Conservation (phyloP, 2,329 filamentous ascomycete genomes). For the Xylariaceae sp. region DNA sequence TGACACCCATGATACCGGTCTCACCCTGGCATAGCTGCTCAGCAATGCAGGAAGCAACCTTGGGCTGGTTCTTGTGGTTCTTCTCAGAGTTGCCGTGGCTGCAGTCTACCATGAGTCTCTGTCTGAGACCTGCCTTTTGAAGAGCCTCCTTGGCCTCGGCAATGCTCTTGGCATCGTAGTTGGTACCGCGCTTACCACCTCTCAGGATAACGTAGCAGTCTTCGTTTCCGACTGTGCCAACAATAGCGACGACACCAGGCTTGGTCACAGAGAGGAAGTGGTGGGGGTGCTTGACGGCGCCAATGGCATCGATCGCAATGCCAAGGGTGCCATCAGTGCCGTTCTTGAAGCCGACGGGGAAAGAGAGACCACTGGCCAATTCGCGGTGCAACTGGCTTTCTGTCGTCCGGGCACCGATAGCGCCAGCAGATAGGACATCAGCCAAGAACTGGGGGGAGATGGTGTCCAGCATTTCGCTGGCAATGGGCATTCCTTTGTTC, state of each 20-base stretch:
- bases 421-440: conserved; percentile 84
- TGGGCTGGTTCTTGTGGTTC: conserved; percentile 95
- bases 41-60: conserved; percentile 76
- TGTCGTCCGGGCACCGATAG: conserved; percentile 92
- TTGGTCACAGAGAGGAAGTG: conserved; percentile 98
- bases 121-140: conserved; percentile 63
- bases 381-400: conserved; percentile 95
- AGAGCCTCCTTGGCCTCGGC: conserved; percentile 76
- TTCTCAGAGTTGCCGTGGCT: conserved; percentile 95
- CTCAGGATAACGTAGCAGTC: conserved; percentile 96
- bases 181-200: conserved; percentile 87
- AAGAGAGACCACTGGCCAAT: conserved; percentile 85
- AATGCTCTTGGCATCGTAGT: conserved; percentile 84
- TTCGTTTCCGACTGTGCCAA: conserved; percentile 89
- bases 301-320: conserved; percentile 93
- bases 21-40: conserved; percentile 84
- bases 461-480: conserved; percentile 96
- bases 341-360: conserved; percentile 99
- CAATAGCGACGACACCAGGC: conserved; percentile 89
- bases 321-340: conserved; percentile 87
- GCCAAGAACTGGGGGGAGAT: conserved; percentile 96
- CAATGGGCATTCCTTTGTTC: conserved; percentile 87
- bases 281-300: conserved; percentile 84
- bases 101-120: conserved; percentile 94
- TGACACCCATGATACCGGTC: conserved; percentile 86